Percentiles rank a stretch among this genome's conserved stretches.
phyloP scores from a whole-genome alignment of 1,284 basidiomycete species.

The Athelia psychrophila region DNA sequence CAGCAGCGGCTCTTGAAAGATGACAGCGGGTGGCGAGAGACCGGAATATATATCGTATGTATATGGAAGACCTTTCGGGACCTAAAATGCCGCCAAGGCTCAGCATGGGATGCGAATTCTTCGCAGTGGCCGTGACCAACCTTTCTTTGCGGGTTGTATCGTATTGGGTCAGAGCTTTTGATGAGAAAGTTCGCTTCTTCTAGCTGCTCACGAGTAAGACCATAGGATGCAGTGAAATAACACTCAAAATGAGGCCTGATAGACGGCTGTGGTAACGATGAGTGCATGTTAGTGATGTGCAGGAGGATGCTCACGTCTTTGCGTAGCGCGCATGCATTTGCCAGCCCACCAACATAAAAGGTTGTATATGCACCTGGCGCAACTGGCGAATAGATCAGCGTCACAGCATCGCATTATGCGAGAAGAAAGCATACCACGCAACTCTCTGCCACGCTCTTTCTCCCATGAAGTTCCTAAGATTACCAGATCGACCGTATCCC shows the following conservation, averaged over 20 bases:
- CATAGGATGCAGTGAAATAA: conserved; percentile 76
- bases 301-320: conserved; percentile 32
- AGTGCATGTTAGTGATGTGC: neutral
- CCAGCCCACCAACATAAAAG: conserved; percentile 71
- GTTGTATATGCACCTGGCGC: conserved; percentile 72
- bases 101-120: neutral
- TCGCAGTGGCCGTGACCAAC: neutral
- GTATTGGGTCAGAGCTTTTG: conserved; percentile 43
- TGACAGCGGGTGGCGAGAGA: conserved; percentile 50
- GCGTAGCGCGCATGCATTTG: conserved; percentile 35
- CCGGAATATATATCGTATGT: conserved; percentile 46
- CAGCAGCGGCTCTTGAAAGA: conserved; percentile 64
- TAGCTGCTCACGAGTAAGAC: conserved; percentile 59
- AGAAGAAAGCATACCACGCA: conserved; percentile 53
- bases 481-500: conserved; percentile 78
- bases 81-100: conserved; percentile 11
- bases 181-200: conserved; percentile 71
- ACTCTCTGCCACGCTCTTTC: conserved; percentile 68
- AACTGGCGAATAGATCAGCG: conserved; percentile 39
- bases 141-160: conserved; percentile 8
- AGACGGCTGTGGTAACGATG: conserved; percentile 26
- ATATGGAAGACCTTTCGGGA: conserved; percentile 41
- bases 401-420: neutral
- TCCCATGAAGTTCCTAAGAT: conserved; percentile 79
- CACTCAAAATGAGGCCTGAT: conserved; percentile 61